Conservation (phyloP, 75 land plant genomes). For the Selaginella tamariscina region DNA sequence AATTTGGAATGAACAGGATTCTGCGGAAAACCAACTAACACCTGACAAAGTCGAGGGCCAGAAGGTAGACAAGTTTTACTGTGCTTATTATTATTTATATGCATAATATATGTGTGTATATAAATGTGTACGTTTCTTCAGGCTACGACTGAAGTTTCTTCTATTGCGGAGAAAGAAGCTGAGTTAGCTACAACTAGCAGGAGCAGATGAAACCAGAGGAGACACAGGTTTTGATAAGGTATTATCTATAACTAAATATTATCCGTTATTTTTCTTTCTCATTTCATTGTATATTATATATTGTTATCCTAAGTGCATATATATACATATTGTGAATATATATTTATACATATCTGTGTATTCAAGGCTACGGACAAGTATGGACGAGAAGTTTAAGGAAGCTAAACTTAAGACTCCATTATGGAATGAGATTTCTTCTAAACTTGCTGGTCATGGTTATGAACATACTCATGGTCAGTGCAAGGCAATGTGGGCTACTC, state of each 20-base stretch:
- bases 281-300: too few relatives aligned
- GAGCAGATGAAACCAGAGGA: not conserved
- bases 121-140: too few relatives aligned
- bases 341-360: too few relatives aligned
- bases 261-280: too few relatives aligned
- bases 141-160: not conserved
- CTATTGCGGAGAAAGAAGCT: not conserved
- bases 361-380: conserved; percentile 44
- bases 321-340: too few relatives aligned
- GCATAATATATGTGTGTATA: too few relatives aligned
- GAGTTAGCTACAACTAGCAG: not conserved
- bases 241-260: too few relatives aligned
- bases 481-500: conserved; percentile 80
- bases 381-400: conserved; percentile 39
- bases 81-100: too few relatives aligned
- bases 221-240: not conserved
- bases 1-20: conserved; percentile 8
- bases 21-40: not conserved
- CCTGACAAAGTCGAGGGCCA: not conserved
- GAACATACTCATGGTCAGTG: conserved; percentile 63
- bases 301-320: not conserved
- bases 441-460: conserved; percentile 38
- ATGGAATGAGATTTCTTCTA: conserved; percentile 68
- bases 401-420: conserved; percentile 45
- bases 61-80: too few relatives aligned